A percentile compares a stretch with the other conserved stretches of the same genome.
Evolutionary conservation across 148 eudicot species (phyloP).

Genomic region (Gaultheria prostrata): DNA sequence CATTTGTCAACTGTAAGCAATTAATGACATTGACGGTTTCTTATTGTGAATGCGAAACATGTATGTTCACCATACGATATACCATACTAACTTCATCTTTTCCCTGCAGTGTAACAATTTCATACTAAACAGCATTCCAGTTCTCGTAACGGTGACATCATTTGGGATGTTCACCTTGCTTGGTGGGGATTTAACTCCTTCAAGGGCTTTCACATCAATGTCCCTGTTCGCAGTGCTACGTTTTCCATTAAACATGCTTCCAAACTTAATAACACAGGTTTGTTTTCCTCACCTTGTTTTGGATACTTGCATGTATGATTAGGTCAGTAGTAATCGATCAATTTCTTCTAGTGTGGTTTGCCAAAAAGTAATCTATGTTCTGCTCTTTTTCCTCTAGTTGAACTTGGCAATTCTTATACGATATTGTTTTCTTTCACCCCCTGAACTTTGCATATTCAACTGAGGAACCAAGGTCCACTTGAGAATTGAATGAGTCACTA

Average conservation of each 20-base stretch:
- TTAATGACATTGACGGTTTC: not conserved
- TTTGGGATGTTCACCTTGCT: slow-evolving; percentile 56
- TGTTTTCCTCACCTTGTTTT: slow-evolving; percentile 7
- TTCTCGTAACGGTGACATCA: slow-evolving; percentile 51
- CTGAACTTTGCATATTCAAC: not conserved
- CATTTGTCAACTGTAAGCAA: slow-evolving; percentile 10
- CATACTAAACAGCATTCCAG: slow-evolving; percentile 64
- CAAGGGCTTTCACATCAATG: slow-evolving; percentile 65
- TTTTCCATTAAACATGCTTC: slow-evolving; percentile 56
- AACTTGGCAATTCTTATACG: not conserved
- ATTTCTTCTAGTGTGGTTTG: no score
- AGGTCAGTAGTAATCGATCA: no score
- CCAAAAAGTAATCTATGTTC: not conserved
- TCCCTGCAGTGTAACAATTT: slow-evolving; percentile 54
- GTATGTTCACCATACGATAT: not conserved
- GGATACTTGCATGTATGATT: not conserved
- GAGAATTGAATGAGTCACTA: not conserved
- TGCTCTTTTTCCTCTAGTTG: not conserved
- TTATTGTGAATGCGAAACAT: not conserved
- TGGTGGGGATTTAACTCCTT: slow-evolving; percentile 66
- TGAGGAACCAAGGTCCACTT: not conserved
- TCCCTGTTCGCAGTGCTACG: slow-evolving; percentile 54
- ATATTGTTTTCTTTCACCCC: not conserved
- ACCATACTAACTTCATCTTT: not conserved
- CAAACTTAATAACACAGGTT: slow-evolving; percentile 63